Evolutionary conservation across 768 basidiomycete species (phyloP), one percentile per base, ranked within the genome.

Genomic region (Naematelia encephala): DNA sequence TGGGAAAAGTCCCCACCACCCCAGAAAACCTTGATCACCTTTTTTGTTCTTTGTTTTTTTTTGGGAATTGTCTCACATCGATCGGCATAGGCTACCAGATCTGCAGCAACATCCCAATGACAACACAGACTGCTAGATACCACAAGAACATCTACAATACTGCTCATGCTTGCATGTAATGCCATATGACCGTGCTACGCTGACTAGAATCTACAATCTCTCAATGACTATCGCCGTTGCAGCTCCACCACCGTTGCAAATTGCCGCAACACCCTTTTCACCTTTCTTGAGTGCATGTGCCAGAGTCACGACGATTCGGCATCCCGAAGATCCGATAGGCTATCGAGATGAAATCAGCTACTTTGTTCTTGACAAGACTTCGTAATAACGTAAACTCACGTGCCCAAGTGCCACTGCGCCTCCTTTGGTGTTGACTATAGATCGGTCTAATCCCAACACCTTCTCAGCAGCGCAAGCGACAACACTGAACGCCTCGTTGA

Each of bases 401-500:
- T 78, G 75, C 48, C 93, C 93, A 50, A 97, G 86, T 54, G 94
- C 89, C 63, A 98, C 94, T 51, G 91, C 94, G 78, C 94, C 94
- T 77, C 93, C 94, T 66, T 69, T 69, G 54, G 77, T 81, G 74
- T 99, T 98, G 75, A 97, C 84, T 81, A 92, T 97, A 54, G 85
- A 83, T 27, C 89, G 84, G 77, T 91, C 87, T 63, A 99, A 82
- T 56, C 82, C 81, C 63, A 94, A 83, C 19, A 90, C 82, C 80
- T 97, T 88, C 80, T 96, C 91, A 2, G 88, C 89, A 53, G 94
- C 87, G 51, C 87, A 84, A 66, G 90, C 87, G 66, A 98, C 94
- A 48, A 89, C 89, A 1, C 91, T 92, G 83, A 97, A 99, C 25
- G 94, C 94, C 78, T 99, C 94, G 77, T 99, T 99, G 77, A 98